Evolutionary conservation across 352 stramenopile genomes (phyloP).

Genomic region (Phytophthora melonis): DNA sequence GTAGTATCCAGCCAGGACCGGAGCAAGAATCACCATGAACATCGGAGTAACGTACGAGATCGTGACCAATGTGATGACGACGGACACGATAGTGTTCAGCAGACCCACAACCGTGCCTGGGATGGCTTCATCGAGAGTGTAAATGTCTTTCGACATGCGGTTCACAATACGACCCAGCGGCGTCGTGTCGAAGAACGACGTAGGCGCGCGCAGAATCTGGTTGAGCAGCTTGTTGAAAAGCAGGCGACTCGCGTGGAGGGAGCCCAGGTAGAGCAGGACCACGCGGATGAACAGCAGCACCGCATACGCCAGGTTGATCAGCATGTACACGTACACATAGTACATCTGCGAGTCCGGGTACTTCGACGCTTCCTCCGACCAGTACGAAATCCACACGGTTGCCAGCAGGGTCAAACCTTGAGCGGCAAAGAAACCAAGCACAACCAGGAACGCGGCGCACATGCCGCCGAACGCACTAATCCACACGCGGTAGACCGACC

Average conservation of each 20-base stretch:
- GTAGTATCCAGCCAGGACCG: conserved; percentile 15
- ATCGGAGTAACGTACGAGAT: conserved; percentile 30
- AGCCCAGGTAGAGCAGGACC: conserved; percentile 69
- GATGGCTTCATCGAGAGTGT: conserved; percentile 65
- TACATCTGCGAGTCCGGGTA: conserved; percentile 73
- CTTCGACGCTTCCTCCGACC: conserved; percentile 80
- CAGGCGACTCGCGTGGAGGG: conserved; percentile 62
- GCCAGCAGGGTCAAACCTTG: conserved; percentile 64
- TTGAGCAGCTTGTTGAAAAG: conserved; percentile 74
- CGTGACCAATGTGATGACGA: conserved; percentile 23
- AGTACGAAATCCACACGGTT: conserved; percentile 95
- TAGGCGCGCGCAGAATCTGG: conserved; percentile 57
- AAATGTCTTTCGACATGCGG: conserved; percentile 68
- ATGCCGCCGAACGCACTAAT: conserved; percentile 74
- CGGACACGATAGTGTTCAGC: conserved; percentile 28
- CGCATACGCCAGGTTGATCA: conserved; percentile 68
- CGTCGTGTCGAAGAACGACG: conserved; percentile 72
- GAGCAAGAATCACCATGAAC: conserved; percentile 63
- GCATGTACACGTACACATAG: conserved; percentile 88
- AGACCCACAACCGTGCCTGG: conserved; percentile 33
- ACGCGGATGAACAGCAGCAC: conserved; percentile 70
- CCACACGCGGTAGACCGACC: conserved; percentile 71
- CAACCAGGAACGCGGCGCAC: conserved; percentile 52
- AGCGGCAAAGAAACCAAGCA: conserved; percentile 62
- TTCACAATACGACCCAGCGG: conserved; percentile 76